A percentile compares a stretch with the other conserved stretches of the same genome.
phyloP scores from a whole-genome alignment of 2,329 filamentous ascomycete genomes.

The Nigrospora oryzae region DNA sequence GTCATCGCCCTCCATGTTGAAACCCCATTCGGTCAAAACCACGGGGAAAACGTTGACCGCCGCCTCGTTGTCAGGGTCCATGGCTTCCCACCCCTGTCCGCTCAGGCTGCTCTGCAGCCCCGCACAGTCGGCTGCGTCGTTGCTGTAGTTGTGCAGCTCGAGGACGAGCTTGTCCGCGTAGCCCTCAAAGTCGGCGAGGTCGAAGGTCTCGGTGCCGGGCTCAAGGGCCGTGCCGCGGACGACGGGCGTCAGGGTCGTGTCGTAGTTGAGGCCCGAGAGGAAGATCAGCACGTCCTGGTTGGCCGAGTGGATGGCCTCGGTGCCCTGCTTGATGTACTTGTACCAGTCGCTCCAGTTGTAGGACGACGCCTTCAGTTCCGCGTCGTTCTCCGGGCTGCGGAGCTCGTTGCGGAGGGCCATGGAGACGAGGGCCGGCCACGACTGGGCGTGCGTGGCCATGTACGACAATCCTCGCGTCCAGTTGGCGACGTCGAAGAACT shows the following conservation, averaged over 20 bases:
- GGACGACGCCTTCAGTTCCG: conserved; percentile 18
- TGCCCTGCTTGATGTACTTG: conserved; percentile 36
- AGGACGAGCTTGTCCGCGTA: conserved; percentile 48
- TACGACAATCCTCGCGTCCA: conserved; percentile 53
- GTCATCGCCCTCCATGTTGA: conserved; percentile 35
- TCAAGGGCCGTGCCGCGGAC: conserved; percentile 37
- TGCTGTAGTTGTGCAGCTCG: conserved; percentile 55
- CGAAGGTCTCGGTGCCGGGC: conserved; percentile 35
- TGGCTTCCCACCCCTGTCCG: conserved; percentile 43
- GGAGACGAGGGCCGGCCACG: conserved; percentile 38
- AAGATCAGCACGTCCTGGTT: conserved; percentile 48
- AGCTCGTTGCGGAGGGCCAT: conserved; percentile 47
- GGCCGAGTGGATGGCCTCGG: conserved; percentile 38
- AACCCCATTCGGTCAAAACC: conserved; percentile 46
- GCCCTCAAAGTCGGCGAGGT: conserved; percentile 33
- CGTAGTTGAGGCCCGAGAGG: conserved; percentile 49
- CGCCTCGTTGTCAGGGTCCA: conserved; percentile 26
- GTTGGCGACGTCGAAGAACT: conserved; percentile 46
- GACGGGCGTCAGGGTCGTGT: conserved; percentile 44
- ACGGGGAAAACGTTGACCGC: conserved; percentile 37
- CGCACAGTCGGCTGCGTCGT: conserved; percentile 35
- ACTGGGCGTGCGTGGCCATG: conserved; percentile 48
- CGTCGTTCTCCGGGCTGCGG: conserved; percentile 30
- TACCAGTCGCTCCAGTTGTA: conserved; percentile 54
- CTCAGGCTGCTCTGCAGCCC: conserved; percentile 36